Base-by-base conservation (phyloP, 163 green algal species). In the Scenedesmus sp. region DNA sequence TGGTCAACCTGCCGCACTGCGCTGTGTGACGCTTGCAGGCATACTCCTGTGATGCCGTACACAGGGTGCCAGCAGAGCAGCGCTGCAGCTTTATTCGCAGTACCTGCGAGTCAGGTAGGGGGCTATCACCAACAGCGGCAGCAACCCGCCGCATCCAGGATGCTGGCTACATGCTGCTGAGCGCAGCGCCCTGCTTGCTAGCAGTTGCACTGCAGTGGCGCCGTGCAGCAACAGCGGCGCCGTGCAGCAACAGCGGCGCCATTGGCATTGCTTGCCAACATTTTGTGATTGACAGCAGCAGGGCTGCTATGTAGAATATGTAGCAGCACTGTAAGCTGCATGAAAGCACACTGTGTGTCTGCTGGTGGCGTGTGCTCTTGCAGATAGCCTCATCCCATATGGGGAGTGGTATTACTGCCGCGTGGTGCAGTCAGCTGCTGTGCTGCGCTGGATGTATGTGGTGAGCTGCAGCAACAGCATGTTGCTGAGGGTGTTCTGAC, bases 381-480 rank as follows among this genome's bases (percentile, higher is more conserved):
- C 89, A 92, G 89, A 92, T n/a, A 81, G 89, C 83, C 70, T 86
- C 18, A 15, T 92, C 4, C 89, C 89, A 16, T 92, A 92, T 82
- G 70, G 83, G 0, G 37, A 81, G 33, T 90, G 83, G 89, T 92
- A 92, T 83, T 89, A 87, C 82, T 92, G 89, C 89, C 20, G 83
- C 83, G 83, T 90, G 30, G 89, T n/a, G 10, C 65, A 73, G 20
- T 30, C 37, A 16, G 22, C 72, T 40, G 56, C 53, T 0, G 10
- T 92, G 42, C 40, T 92, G 51, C 72, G 83, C 18, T 81, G 46
- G 46, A 56, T 56, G 46, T 56, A 56, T 56, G 46, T 56, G 46
- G 46, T 56, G 46, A 56, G 40, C 61, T 37, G 5, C 83, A 68
- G 61, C 85, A 83, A 43, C 40, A 22, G 53, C 37, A 16, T n/a